Percentiles rank a stretch among this genome's conserved stretches.
These are phyloP conservation scores for Lactarius hengduanensis DNA, from an alignment of 768 basidiomycete species.

Conservation along the genomic window DNA sequence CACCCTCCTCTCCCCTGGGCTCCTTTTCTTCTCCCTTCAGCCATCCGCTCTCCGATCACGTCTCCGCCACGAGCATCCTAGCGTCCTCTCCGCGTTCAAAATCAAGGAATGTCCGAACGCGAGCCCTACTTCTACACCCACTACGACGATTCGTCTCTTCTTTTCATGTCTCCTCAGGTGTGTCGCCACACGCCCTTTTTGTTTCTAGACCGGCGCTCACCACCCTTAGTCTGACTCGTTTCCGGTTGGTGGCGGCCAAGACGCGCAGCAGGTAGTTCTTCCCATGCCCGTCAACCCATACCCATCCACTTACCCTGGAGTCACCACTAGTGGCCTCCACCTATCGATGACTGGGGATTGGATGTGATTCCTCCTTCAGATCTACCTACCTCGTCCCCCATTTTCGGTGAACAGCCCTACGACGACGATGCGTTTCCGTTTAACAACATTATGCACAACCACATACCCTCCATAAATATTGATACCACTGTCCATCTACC, in stretches of 20 bases:
- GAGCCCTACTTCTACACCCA: not conserved
- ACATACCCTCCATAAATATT: slow-evolving; percentile 21
- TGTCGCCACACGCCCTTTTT: not conserved
- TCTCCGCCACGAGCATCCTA: not conserved
- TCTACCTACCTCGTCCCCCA: not conserved
- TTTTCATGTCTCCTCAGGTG: slow-evolving; percentile 15
- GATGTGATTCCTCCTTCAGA: slow-evolving; percentile 3
- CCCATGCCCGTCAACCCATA: not conserved
- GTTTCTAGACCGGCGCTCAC: slow-evolving; percentile 14
- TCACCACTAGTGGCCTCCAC: slow-evolving; percentile 3
- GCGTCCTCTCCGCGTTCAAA: not conserved
- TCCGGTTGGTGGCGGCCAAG: slow-evolving; percentile 14
- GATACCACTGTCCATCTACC: slow-evolving; percentile 18
- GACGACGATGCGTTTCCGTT: not conserved
- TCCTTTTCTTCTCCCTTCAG: slow-evolving; percentile 2
- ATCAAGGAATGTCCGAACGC: slow-evolving; percentile 14
- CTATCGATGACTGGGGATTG: slow-evolving; percentile 6
- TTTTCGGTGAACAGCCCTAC: slow-evolving; percentile 3
- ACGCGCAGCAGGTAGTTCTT: slow-evolving; percentile 20
- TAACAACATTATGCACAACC: not conserved
- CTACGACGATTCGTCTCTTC: slow-evolving; percentile 1
- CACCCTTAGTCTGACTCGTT: slow-evolving; percentile 14
- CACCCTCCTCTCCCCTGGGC: not conserved
- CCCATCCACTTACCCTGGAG: not conserved
- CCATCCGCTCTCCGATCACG: slow-evolving; percentile 8